Conservation (phyloP, 2,329 filamentous ascomycete genomes). For the Leptographium lundbergii region DNA sequence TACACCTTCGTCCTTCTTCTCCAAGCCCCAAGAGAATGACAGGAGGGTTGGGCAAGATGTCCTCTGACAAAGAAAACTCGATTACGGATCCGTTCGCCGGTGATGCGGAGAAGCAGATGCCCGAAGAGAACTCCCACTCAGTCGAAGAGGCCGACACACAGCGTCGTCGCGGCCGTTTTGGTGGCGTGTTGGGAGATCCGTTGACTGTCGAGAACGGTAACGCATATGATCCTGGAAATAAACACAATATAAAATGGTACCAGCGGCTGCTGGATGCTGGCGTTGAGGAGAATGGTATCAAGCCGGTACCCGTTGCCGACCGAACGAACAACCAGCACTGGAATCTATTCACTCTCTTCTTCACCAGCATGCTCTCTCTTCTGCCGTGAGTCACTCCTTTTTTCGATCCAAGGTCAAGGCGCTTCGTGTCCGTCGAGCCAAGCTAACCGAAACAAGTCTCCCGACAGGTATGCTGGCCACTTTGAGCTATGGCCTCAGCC, state of each 20-base stretch:
- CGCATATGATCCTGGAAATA: constrained; percentile 18
- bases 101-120: constrained; percentile 13
- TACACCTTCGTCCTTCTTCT: neutral
- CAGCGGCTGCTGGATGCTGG: constrained; percentile 29
- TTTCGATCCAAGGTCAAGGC: neutral
- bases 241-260: constrained; percentile 26
- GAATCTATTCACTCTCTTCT: constrained; percentile 49
- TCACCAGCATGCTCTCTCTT: constrained; percentile 43
- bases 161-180: neutral
- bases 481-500: constrained; percentile 35
- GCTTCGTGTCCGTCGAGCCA: neutral
- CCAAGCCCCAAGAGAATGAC: neutral
- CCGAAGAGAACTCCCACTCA: neutral
- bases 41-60: neutral
- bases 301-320: constrained; percentile 40
- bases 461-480: constrained; percentile 48
- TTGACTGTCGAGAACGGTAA: constrained; percentile 20
- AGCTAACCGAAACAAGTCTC: constrained; percentile 23
- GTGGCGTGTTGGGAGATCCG: constrained; percentile 13
- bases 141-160: neutral
- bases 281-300: constrained; percentile 41
- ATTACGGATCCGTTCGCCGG: neutral
- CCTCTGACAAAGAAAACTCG: constrained; percentile 3
- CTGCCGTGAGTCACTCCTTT: constrained; percentile 35
- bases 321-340: constrained; percentile 39